These are phyloP conservation scores for Graphiopsis chlorocephala DNA, from an alignment of 2,329 filamentous ascomycete genomes.

Conservation along the genomic window DNA sequence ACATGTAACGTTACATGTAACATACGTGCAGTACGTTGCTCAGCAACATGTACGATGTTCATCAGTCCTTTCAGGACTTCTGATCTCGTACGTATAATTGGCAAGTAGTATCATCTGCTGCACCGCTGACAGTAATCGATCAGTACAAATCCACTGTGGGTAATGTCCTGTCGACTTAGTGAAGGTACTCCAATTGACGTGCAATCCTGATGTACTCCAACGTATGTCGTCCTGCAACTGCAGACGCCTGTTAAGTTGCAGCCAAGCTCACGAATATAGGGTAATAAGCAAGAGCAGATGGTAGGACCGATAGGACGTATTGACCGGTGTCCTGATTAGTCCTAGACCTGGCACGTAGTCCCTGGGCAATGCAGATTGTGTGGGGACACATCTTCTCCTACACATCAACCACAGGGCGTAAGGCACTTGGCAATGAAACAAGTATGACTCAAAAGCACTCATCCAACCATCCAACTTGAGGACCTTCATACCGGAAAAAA, in stretches of 20 bases:
- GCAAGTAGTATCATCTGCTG: too few species aligned
- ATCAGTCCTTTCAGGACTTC: too few species aligned
- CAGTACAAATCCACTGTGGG: too few species aligned
- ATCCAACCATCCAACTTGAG: not conserved
- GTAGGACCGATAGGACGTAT: not conserved
- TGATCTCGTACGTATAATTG: too few species aligned
- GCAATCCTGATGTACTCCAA: too few species aligned
- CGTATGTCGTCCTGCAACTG: not conserved
- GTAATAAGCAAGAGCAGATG: not conserved
- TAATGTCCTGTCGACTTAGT: too few species aligned
- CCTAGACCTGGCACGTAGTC: not conserved
- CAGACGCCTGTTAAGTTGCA: not conserved
- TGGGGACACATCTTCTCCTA: not conserved
- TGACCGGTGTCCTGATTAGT: not conserved
- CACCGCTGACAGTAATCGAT: too few species aligned
- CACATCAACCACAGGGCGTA: not conserved
- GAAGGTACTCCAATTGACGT: too few species aligned
- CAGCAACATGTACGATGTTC: too few species aligned
- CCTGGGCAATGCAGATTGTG: not conserved
- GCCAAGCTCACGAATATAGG: not conserved
- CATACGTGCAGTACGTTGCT: too few species aligned
- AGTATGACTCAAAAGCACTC: slow-evolving; percentile 1
- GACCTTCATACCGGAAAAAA: too few species aligned
- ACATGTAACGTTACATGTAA: too few species aligned
- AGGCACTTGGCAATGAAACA: not conserved